Evolutionary conservation across 768 basidiomycete species (phyloP).

Genomic region (Coprinopsis sp.): DNA sequence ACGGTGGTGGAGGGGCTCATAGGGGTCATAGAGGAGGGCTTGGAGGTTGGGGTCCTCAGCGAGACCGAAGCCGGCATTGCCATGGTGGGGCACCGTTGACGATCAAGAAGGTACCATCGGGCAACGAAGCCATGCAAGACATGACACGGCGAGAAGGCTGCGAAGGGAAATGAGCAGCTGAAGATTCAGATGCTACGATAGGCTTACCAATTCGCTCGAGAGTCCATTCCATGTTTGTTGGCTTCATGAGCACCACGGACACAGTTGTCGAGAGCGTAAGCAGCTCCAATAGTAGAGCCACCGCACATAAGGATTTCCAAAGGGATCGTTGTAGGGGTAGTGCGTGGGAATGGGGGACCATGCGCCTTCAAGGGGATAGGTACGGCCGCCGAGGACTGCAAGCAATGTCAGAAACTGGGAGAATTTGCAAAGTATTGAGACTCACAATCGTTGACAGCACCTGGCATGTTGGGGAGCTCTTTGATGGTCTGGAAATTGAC

Average conservation of each 20-base stretch:
- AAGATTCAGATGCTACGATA: conserved; percentile 15
- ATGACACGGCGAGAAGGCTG: conserved; percentile 73
- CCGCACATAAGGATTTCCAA: conserved; percentile 70
- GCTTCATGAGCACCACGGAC: conserved; percentile 64
- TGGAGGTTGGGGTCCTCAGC: conserved; percentile 56
- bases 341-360: conserved; percentile 64
- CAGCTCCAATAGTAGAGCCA: conserved; percentile 60
- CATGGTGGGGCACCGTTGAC: conserved; percentile 68
- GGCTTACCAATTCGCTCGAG: conserved; percentile 59
- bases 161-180: conserved; percentile 41
- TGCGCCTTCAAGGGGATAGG: conserved; percentile 74
- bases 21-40: conserved; percentile 69
- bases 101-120: conserved; percentile 74
- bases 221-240: conserved; percentile 54
- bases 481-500: conserved; percentile 56
- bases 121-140: conserved; percentile 68
- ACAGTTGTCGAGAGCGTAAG: conserved; percentile 60
- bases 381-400: conserved; percentile 61
- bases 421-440: not conserved
- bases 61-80: conserved; percentile 71
- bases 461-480: conserved; percentile 68
- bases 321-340: conserved; percentile 69
- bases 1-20: conserved; percentile 51
- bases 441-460: conserved; percentile 62
- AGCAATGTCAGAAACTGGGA: not conserved